Conservation (phyloP, 2,329 filamentous ascomycete species). For the Fusarium clavum region DNA sequence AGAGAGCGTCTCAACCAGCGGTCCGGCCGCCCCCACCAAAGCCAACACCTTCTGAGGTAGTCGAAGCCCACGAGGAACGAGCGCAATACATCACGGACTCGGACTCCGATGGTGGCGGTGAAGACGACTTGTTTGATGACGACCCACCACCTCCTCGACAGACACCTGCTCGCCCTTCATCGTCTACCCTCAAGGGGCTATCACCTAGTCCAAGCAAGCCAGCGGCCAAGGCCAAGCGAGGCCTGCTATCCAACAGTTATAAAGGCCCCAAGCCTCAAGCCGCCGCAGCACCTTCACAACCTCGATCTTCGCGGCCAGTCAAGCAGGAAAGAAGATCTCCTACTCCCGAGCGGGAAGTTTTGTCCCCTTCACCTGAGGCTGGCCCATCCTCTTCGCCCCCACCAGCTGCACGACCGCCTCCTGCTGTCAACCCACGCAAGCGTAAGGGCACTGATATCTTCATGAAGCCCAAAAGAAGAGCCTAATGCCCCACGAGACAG, state of each 20-base stretch:
- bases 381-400: slow-evolving; percentile 41
- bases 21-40: slow-evolving; percentile 45
- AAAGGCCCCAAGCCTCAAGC: slow-evolving; percentile 39
- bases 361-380: slow-evolving; percentile 37
- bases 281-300: slow-evolving; percentile 18
- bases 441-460: slow-evolving; percentile 63
- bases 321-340: slow-evolving; percentile 25
- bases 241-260: slow-evolving; percentile 47
- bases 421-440: slow-evolving; percentile 49
- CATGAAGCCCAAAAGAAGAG: slow-evolving; percentile 58
- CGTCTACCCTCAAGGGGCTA: slow-evolving; percentile 40
- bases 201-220: slow-evolving; percentile 3
- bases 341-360: slow-evolving; percentile 30
- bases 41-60: slow-evolving; percentile 34
- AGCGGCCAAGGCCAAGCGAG: slow-evolving; percentile 27
- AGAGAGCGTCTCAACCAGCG: slow-evolving; percentile 56
- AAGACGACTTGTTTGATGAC: slow-evolving; percentile 43
- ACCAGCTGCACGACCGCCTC: slow-evolving; percentile 18
- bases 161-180: slow-evolving; percentile 21
- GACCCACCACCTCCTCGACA: slow-evolving; percentile 19
- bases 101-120: slow-evolving; percentile 40
- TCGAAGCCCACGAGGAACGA: slow-evolving; percentile 50
- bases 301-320: slow-evolving; percentile 11
- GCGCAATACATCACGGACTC: slow-evolving; percentile 58
- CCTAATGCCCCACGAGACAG: background rate